Evolutionary conservation across 1,139 yeast genomes (phyloP), one percentile per base, ranked within the genome.

Genomic region (Debaryomyces sp.): DNA sequence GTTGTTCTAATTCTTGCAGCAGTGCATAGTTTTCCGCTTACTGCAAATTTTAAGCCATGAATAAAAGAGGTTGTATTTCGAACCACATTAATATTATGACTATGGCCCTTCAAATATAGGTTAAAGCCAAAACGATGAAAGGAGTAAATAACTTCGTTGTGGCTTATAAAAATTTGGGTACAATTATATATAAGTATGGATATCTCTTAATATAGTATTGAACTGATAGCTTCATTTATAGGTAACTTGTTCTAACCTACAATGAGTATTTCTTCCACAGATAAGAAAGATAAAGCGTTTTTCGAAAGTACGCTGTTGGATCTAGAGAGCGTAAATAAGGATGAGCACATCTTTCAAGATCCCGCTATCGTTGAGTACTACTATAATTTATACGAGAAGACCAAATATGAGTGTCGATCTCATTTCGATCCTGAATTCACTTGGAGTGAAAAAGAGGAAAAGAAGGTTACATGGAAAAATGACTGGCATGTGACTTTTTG

Each of bases 401-500:
- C 60, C 6, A 35, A 56, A 6, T 63, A 63, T 41, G 68, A 63
- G 46, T 60, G 66, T 41, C 56, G 54, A 12, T 46, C 50, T 42
- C 55, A 56, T 4, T 61, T 64, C 34, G 67, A 63, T 41, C 64
- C 67, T 22, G 33, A 29, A 24, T 18, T 39, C 17, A 39, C 32
- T 15, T 64, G 69, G 69, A 51, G 62, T 2, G 43, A 38, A 15
- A 52, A 51, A n/a, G 68, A 64, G 43, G 68, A 64, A 23, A 43
- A 46, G 15, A 49, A 55, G 39, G 47, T 68, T 15, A 48, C 60
- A 6, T 46, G 62, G 35, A 67, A 64, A 43, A 54, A 64, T 26
- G 66, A 69, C 49, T 54, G 55, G 50, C 53, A 64, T 43, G 71
- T 69, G 43, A 61, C 67, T 9, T 59, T 63, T 37, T 61, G 63